Evolutionary conservation across 2,329 filamentous ascomycete genomes (phyloP).

Genomic region (Helminthosporium solani): DNA sequence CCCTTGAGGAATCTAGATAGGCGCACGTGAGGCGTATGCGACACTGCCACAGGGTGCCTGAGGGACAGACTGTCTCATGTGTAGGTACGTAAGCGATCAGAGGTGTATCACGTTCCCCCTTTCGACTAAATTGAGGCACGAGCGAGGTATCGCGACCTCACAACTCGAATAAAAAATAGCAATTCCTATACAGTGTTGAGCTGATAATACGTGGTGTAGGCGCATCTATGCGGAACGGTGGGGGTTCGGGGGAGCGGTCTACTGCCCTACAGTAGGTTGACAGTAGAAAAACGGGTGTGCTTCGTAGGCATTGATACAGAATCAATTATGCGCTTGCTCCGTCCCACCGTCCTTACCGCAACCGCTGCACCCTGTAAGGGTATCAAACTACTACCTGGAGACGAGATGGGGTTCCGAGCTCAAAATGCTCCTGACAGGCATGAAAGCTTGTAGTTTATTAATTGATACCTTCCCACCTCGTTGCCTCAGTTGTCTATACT

Average conservation of each 20-base stretch:
- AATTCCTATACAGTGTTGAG: no score
- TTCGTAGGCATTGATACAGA: neutral
- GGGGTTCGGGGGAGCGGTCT: no score
- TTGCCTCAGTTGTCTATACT: neutral
- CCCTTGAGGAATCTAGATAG: neutral
- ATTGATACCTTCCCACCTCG: neutral
- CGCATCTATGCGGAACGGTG: no score
- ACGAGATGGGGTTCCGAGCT: slow-evolving; percentile 1
- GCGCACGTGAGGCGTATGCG: neutral
- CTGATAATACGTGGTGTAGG: no score
- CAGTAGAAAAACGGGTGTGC: no score
- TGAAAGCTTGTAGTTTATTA: neutral
- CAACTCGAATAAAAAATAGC: neutral
- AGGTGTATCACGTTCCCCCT: neutral
- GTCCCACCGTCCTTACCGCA: neutral
- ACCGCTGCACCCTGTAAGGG: neutral
- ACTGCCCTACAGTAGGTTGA: no score
- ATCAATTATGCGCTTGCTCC: neutral
- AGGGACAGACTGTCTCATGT: neutral
- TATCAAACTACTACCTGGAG: slow-evolving; percentile 1
- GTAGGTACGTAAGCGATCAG: neutral
- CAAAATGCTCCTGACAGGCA: neutral
- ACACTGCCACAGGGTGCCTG: neutral
- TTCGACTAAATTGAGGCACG: no score
- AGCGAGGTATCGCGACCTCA: neutral